These are phyloP conservation scores for Rhodomyrtus tomentosa DNA, from an alignment of 345 rosid genomes.

Conservation along the genomic window DNA sequence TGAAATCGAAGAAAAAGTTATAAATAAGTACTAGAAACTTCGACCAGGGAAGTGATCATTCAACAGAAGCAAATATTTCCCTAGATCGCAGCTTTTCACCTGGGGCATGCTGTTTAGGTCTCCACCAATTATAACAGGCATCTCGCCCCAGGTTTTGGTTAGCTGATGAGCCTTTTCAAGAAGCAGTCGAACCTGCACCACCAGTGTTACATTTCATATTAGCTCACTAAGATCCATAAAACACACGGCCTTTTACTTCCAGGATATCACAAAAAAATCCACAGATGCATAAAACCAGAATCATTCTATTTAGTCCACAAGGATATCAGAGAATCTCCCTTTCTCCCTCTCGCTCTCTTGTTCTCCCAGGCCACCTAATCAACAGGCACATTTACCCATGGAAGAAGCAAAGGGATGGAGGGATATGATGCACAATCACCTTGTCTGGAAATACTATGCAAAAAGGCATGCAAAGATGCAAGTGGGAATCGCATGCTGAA, in stretches of 20 bases:
- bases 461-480: not conserved
- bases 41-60: not conserved
- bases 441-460: not conserved
- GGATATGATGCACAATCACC: not conserved
- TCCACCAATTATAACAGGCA: slow-evolving; percentile 72
- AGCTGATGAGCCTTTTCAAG: slow-evolving; percentile 68
- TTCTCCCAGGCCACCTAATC: not conserved
- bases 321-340: not conserved
- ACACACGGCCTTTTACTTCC: not conserved
- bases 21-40: not conserved
- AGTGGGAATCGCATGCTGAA: not conserved
- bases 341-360: not conserved
- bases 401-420: not conserved
- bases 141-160: slow-evolving; percentile 69
- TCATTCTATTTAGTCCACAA: not conserved
- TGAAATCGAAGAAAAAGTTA: slow-evolving; percentile 8
- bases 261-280: not conserved
- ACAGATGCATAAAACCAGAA: not conserved
- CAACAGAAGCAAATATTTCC: not conserved
- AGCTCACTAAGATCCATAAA: not conserved
- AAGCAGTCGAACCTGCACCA: slow-evolving; percentile 55
- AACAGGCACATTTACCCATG: not conserved
- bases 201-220: not conserved
- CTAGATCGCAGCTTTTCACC: slow-evolving; percentile 25
- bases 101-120: slow-evolving; percentile 76